A percentile compares a stretch with the other conserved stretches of the same genome.
Conservation (phyloP, 805 yeast genomes). For the Kregervanrija delftensis region DNA sequence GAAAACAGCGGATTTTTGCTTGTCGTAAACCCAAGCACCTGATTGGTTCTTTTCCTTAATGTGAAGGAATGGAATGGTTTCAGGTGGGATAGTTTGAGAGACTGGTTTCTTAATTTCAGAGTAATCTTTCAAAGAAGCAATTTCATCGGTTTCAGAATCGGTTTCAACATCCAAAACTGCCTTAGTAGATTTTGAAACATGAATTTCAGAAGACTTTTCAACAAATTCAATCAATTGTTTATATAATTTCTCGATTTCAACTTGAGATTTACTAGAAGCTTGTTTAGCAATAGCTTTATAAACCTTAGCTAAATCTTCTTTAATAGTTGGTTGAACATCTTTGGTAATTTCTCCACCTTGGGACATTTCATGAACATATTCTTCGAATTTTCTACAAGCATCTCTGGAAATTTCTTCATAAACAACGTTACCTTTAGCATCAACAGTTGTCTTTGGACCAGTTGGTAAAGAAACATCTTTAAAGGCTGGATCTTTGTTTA, state of each 20-base stretch:
- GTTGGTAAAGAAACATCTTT: slow-evolving; percentile 93
- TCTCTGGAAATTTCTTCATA: slow-evolving; percentile 85
- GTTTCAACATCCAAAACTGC: slow-evolving; percentile 38
- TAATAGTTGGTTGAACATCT: slow-evolving; percentile 63
- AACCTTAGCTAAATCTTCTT: slow-evolving; percentile 77
- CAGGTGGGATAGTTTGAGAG: slow-evolving; percentile 65
- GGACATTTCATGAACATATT: slow-evolving; percentile 94
- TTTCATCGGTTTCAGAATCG: slow-evolving; percentile 60
- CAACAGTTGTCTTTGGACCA: slow-evolving; percentile 88
- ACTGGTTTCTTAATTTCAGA: slow-evolving; percentile 68
- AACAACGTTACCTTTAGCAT: slow-evolving; percentile 77
- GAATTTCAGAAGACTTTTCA: slow-evolving; percentile 64
- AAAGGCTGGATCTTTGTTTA: slow-evolving; percentile 78
- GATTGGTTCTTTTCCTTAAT: slow-evolving; percentile 67
- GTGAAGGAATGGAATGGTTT: slow-evolving; percentile 92
- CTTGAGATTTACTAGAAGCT: slow-evolving; percentile 59
- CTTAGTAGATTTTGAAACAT: slow-evolving; percentile 55
- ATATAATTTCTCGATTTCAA: slow-evolving; percentile 66
- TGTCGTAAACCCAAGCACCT: slow-evolving; percentile 83
- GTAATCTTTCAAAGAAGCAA: slow-evolving; percentile 74
- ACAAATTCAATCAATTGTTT: slow-evolving; percentile 64
- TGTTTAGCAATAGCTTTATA: slow-evolving; percentile 77
- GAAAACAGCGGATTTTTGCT: slow-evolving; percentile 65
- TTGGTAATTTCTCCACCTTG: slow-evolving; percentile 83
- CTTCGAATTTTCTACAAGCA: slow-evolving; percentile 88